These are phyloP conservation scores for Anisodus tanguticus DNA, from an alignment of 257 asterid genomes.

Conservation along the genomic window DNA sequence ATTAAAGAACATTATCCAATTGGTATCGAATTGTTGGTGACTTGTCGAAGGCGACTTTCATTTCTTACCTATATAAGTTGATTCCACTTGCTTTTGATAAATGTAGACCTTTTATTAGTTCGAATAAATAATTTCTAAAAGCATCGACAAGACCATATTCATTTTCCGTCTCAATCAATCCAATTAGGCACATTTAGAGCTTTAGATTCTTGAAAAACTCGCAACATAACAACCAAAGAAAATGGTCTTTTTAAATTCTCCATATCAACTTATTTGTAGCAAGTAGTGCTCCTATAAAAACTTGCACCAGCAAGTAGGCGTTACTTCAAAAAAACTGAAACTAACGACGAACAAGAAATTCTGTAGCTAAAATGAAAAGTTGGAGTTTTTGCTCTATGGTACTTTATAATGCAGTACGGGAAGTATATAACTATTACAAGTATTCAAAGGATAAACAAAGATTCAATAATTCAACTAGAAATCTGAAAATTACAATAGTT, in stretches of 20 bases:
- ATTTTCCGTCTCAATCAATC: not conserved
- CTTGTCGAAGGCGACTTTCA: not conserved
- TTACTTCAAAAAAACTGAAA: not conserved
- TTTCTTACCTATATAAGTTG: not conserved
- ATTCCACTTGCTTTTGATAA: slow-evolving; percentile 16
- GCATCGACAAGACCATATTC: slow-evolving; percentile 1
- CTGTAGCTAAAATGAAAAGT: no score
- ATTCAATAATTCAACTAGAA: no score
- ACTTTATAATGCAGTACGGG: no score
- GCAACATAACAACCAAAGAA: not conserved
- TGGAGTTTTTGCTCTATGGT: no score
- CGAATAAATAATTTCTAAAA: not conserved
- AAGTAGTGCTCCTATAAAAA: not conserved
- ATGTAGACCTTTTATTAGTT: not conserved
- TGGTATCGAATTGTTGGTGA: slow-evolving; percentile 10
- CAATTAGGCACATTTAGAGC: not conserved
- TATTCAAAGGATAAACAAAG: no score
- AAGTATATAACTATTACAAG: no score
- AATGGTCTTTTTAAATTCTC: slow-evolving; percentile 1
- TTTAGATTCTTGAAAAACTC: not conserved
- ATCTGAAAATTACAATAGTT: no score
- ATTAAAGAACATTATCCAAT: slow-evolving; percentile 15
- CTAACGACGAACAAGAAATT: no score
- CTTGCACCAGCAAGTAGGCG: not conserved
- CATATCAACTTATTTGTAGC: not conserved